phyloP scores from a whole-genome alignment of 371 early-diverging fungal genomes.

The Rhizopus arrhizus region DNA sequence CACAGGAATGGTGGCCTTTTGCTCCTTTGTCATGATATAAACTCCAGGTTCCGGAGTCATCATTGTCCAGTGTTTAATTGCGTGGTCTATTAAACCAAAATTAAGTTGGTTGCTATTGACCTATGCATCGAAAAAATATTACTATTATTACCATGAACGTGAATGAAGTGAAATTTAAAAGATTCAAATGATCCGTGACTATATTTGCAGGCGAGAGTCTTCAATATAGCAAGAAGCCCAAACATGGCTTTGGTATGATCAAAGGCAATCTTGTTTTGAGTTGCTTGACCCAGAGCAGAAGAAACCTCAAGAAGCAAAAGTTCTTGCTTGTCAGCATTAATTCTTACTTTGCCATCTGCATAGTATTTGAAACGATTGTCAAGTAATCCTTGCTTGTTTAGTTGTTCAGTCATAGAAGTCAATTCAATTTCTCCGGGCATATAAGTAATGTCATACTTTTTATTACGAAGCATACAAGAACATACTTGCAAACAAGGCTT shows the following conservation, averaged over 20 bases:
- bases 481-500: slow-evolving; percentile 1
- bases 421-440: slow-evolving; percentile 16
- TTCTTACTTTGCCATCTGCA: slow-evolving; percentile 18
- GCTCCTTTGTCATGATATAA: slow-evolving; percentile 19
- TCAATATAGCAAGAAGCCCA: slow-evolving; percentile 20
- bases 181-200: slow-evolving; percentile 19
- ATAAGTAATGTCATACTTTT: slow-evolving; percentile 16
- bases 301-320: slow-evolving; percentile 10
- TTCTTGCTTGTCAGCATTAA: slow-evolving; percentile 12
- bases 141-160: slow-evolving; percentile 14
- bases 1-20: slow-evolving; percentile 16
- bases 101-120: slow-evolving; percentile 13
- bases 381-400: slow-evolving; percentile 16
- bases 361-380: slow-evolving; percentile 21
- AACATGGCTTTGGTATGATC: slow-evolving; percentile 24
- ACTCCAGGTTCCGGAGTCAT: slow-evolving; percentile 17
- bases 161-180: slow-evolving; percentile 19
- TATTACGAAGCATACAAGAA: slow-evolving; percentile 15
- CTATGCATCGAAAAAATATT: slow-evolving; percentile 14
- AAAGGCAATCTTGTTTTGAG: slow-evolving; percentile 25
- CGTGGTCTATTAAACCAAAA: slow-evolving; percentile 18
- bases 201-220: slow-evolving; percentile 18
- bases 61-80: slow-evolving; percentile 16
- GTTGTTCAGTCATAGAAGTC: slow-evolving; percentile 10
- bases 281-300: slow-evolving; percentile 22